Evolutionary conservation across 2,329 filamentous ascomycete species (phyloP).

Genomic region (Claviceps cyperi): DNA sequence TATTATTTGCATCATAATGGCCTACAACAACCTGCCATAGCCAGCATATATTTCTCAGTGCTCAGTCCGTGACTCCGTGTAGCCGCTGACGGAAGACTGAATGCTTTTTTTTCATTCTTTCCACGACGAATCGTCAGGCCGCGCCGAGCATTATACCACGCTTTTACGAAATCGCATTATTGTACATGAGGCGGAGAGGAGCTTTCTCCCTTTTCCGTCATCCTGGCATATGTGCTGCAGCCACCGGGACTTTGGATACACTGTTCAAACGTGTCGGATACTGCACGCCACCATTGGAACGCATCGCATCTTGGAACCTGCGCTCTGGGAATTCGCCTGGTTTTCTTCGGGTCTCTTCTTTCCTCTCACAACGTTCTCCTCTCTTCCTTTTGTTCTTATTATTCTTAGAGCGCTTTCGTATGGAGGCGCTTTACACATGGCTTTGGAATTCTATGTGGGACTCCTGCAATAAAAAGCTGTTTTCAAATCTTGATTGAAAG

Average conservation of each 20-base stretch:
- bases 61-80: not conserved
- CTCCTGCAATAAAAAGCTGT: not conserved
- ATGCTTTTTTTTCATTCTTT: not conserved
- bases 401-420: not conserved
- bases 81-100: not conserved
- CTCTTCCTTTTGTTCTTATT: not conserved
- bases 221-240: conserved; percentile 1
- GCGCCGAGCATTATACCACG: not conserved
- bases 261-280: not conserved
- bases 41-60: not conserved
- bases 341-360: not conserved
- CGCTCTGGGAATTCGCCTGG: not conserved
- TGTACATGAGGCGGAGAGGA: not conserved
- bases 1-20: not conserved
- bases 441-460: not conserved
- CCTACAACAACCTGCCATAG: not conserved
- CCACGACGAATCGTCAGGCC: not conserved
- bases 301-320: not conserved
- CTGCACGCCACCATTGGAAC: not conserved
- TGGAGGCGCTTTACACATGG: not conserved
- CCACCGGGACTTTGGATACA: conserved; percentile 1
- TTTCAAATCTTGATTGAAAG: not conserved
- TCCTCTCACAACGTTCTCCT: not conserved
- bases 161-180: not conserved
- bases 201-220: not conserved